Percentiles rank a stretch among this genome's conserved stretches.
Evolutionary conservation across 1,284 basidiomycete species (phyloP).

Genomic region (Pulchroboletus neoregius): DNA sequence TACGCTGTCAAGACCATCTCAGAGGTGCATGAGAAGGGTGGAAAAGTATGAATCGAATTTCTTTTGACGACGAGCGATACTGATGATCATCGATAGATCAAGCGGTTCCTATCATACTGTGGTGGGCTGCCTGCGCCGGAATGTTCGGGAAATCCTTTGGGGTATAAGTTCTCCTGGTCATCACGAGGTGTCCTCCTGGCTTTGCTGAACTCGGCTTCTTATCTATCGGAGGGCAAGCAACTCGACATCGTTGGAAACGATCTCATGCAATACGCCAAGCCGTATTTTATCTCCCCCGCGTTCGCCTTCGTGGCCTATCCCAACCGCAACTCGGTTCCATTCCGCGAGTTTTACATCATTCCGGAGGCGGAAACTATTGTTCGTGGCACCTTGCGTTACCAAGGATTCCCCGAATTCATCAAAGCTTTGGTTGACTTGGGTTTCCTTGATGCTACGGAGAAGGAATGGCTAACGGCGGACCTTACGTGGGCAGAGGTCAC

Average conservation of each 20-base stretch:
- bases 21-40: slow-evolving; percentile 91
- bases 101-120: slow-evolving; percentile 94
- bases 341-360: slow-evolving; percentile 85
- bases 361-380: slow-evolving; percentile 92
- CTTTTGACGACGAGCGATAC: background rate
- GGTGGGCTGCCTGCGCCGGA: slow-evolving; percentile 94
- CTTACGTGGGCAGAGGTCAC: slow-evolving; percentile 83
- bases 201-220: slow-evolving; percentile 89
- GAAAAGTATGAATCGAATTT: slow-evolving; percentile 58
- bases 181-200: slow-evolving; percentile 95
- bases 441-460: slow-evolving; percentile 75
- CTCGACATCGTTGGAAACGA: slow-evolving; percentile 66
- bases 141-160: slow-evolving; percentile 90
- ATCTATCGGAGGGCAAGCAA: slow-evolving; percentile 63
- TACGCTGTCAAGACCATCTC: slow-evolving; percentile 97
- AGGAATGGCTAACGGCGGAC: slow-evolving; percentile 75
- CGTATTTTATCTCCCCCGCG: slow-evolving; percentile 94
- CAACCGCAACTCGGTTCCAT: slow-evolving; percentile 92
- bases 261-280: slow-evolving; percentile 85
- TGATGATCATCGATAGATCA: slow-evolving; percentile 53
- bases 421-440: slow-evolving; percentile 85
- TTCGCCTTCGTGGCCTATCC: slow-evolving; percentile 98
- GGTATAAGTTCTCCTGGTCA: slow-evolving; percentile 99
- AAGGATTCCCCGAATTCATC: slow-evolving; percentile 98
- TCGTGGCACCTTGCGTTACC: slow-evolving; percentile 93